Evolutionary conservation across 108 stramenopile genomes (phyloP).

Genomic region (Cyclotella atomus): DNA sequence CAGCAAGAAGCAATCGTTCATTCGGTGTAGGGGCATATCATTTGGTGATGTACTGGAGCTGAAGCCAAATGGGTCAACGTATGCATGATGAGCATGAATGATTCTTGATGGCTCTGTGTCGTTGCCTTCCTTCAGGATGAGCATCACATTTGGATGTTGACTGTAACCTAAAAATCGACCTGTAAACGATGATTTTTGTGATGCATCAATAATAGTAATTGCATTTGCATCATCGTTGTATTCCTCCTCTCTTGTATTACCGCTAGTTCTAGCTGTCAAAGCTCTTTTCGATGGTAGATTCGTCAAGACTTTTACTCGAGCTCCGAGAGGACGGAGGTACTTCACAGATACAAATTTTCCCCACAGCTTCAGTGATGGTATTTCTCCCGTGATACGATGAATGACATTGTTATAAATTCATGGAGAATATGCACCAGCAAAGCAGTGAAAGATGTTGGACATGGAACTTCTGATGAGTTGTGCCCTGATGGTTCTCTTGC

Average conservation of each 20-base stretch:
- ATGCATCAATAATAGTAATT: not conserved
- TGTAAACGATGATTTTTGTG: not conserved
- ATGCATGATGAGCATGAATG: not conserved
- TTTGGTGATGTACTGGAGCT: not conserved
- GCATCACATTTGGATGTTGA: not conserved
- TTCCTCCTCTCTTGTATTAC: not conserved
- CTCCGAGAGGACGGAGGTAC: not conserved
- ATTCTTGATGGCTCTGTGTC: not conserved
- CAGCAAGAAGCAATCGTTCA: not conserved
- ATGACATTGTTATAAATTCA: not conserved
- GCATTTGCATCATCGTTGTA: not conserved
- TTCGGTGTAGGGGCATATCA: not conserved
- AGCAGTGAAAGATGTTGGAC: conserved; percentile 13
- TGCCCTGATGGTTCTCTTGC: conserved; percentile 6
- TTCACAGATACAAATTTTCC: not conserved
- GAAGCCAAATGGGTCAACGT: not conserved
- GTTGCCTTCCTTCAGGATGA: not conserved
- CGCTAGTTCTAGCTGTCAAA: not conserved
- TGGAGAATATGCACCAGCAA: conserved; percentile 1
- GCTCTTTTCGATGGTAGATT: conserved; percentile 1
- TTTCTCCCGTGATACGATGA: not conserved
- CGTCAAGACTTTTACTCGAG: not conserved
- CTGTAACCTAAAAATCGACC: not conserved
- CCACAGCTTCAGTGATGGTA: not conserved
- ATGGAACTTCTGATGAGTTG: not conserved